Evolutionary conservation across 805 yeast genomes (phyloP), one percentile per base, ranked within the genome.

Genomic region (Hanseniaspora jakobsenii): DNA sequence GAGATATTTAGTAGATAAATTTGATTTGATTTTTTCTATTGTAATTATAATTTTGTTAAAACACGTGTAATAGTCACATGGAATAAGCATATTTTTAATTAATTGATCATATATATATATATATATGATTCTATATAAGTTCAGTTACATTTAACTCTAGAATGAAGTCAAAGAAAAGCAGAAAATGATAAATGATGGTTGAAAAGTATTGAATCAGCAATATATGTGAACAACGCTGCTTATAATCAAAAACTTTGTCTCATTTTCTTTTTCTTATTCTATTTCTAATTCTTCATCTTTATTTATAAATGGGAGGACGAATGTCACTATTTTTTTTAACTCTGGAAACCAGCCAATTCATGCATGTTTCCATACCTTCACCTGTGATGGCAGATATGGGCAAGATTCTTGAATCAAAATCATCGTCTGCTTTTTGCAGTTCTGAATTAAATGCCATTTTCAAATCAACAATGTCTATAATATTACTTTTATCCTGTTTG

Each of bases 371-470:
- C 2, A 89, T 76, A 1, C 97, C 97, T 17, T 82, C 83, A 19
- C 85, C 81, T 24, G 56, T 54, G 32, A 80, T 65, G 12, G 95
- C 96, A 55, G 91, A 79, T 3, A 89, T 79, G 0, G 97, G 95
- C 47, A 91, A 66, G 24, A 89, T 89, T 48, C 94, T 71, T 51
- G 86, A 77, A 58, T 89, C 98, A 32, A 95, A 73, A 0, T 97
- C 98, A 24, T 43, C 41, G 55, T 82, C 81, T 55, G 89, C 64
- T 55, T 78, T 76, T 67, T 82, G 78, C 41, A 95, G 82, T 55
- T 82, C 73, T 57, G 79, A 69, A 66, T 91, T 76, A 69, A 89
- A 72, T 52, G 89, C 65, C 71, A 91, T 73, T 67, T 89, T 78
- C 57, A 91, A 71, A 61, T 81, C 81, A 52, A 77, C 82, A 16